These are phyloP conservation scores for Clavispora vitiphila DNA, from an alignment of 805 yeast species.

Conservation along the genomic window DNA sequence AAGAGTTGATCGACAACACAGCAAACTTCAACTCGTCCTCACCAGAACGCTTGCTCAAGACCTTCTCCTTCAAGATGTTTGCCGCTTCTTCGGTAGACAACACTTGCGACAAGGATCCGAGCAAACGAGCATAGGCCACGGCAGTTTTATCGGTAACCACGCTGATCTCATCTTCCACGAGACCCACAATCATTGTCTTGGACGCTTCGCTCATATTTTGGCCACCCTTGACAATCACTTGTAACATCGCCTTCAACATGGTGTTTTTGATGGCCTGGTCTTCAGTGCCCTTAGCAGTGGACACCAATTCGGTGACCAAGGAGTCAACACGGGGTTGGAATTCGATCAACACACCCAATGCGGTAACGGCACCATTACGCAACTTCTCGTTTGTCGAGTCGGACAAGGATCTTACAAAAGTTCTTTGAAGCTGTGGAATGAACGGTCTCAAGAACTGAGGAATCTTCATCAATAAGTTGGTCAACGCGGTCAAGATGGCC, in stretches of 20 bases:
- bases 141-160: conserved; percentile 53
- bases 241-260: conserved; percentile 78
- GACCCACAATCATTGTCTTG: conserved; percentile 58
- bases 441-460: conserved; percentile 92
- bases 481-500: conserved; percentile 85
- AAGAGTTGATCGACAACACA: conserved; percentile 69
- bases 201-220: conserved; percentile 69
- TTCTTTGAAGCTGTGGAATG: conserved; percentile 94
- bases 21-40: conserved; percentile 52
- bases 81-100: conserved; percentile 60
- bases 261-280: conserved; percentile 75
- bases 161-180: conserved; percentile 68
- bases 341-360: conserved; percentile 81
- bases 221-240: conserved; percentile 79
- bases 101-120: conserved; percentile 72
- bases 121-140: conserved; percentile 69
- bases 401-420: conserved; percentile 86
- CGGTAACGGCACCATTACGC: conserved; percentile 81
- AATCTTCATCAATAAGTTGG: conserved; percentile 69
- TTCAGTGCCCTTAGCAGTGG: conserved; percentile 65
- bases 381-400: conserved; percentile 71
- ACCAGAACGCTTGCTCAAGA: conserved; percentile 42
- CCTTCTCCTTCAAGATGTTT: conserved; percentile 54
- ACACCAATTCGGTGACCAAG: conserved; percentile 73
- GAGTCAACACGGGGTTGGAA: conserved; percentile 95